Conservation (phyloP, 2,329 filamentous ascomycete species). For the Geosmithia flava region DNA sequence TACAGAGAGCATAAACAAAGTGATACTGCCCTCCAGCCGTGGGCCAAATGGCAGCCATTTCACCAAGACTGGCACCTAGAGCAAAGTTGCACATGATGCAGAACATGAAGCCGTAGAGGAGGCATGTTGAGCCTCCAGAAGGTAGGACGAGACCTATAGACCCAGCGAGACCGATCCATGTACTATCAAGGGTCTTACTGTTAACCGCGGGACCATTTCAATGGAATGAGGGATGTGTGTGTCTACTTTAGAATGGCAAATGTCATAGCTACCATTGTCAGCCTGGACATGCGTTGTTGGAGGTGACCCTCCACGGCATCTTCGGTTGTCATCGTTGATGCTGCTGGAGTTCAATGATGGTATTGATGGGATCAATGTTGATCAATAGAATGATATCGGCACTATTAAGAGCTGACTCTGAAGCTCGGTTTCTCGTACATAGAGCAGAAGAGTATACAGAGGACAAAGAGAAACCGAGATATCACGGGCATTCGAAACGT, state of each 20-base stretch:
- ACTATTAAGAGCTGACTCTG: too few relatives aligned
- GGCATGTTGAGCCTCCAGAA: constrained; percentile 26
- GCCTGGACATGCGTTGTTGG: constrained; percentile 19
- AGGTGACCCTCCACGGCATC: constrained; percentile 10
- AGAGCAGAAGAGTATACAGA: too few relatives aligned
- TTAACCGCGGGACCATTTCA: background rate
- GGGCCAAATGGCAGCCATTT: constrained; percentile 30
- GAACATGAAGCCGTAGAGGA: constrained; percentile 32
- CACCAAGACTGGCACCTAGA: constrained; percentile 26
- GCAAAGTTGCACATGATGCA: constrained; percentile 30
- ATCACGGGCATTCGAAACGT: too few relatives aligned
- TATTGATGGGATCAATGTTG: too few relatives aligned
- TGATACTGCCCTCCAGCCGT: constrained; percentile 34
- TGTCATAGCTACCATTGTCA: constrained; percentile 25
- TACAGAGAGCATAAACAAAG: constrained; percentile 26
- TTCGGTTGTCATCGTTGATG: too few relatives aligned
- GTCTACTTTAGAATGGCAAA: constrained; percentile 30
- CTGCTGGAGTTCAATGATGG: too few relatives aligned
- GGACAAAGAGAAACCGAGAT: too few relatives aligned
- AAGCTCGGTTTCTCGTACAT: too few relatives aligned
- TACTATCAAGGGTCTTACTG: constrained; percentile 5
- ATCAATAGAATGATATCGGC: too few relatives aligned
- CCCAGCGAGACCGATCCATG: constrained; percentile 23
- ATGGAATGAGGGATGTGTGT: too few relatives aligned
- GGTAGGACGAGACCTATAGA: constrained; percentile 27